Conservation (phyloP, 805 yeast genomes). For the Lipomyces chichibuensis region DNA sequence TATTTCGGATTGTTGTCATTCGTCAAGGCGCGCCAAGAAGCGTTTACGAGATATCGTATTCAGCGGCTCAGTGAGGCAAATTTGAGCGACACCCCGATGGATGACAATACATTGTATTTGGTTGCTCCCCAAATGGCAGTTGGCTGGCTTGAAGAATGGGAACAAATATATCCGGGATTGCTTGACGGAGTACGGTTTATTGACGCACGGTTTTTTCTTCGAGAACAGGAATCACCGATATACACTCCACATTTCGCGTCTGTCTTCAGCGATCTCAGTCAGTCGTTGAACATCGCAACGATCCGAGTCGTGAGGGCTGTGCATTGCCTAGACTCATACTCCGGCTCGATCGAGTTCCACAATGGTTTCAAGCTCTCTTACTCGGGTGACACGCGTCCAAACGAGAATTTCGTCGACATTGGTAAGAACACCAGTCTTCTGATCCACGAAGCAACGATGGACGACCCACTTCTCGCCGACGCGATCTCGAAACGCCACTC, state of each 20-base stretch:
- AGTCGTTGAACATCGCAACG: slow-evolving; percentile 41
- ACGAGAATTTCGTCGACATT: slow-evolving; percentile 60
- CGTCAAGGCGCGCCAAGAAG: slow-evolving; percentile 62
- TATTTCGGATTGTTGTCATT: slow-evolving; percentile 81
- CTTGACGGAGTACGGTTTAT: slow-evolving; percentile 15
- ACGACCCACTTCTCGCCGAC: slow-evolving; percentile 72
- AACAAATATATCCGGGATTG: slow-evolving; percentile 46
- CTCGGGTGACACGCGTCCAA: slow-evolving; percentile 96
- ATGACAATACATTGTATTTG: slow-evolving; percentile 52
- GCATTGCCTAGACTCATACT: slow-evolving; percentile 85
- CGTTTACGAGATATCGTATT: slow-evolving; percentile 13
- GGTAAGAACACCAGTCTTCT: slow-evolving; percentile 72
- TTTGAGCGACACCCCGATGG: slow-evolving; percentile 43
- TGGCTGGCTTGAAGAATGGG: slow-evolving; percentile 71
- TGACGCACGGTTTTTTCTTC: slow-evolving; percentile 3
- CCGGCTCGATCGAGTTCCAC: slow-evolving; percentile 57
- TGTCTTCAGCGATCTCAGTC: slow-evolving; percentile 37
- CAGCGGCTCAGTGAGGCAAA: slow-evolving; percentile 44
- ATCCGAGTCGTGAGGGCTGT: slow-evolving; percentile 72
- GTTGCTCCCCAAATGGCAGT: slow-evolving; percentile 77
- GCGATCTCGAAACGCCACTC: slow-evolving; percentile 84
- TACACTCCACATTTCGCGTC: not conserved
- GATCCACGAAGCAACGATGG: slow-evolving; percentile 93
- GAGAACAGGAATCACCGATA: not conserved
- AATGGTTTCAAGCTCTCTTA: slow-evolving; percentile 69